Conservation (phyloP, 306 rosid species). For the Malus sieversii region DNA sequence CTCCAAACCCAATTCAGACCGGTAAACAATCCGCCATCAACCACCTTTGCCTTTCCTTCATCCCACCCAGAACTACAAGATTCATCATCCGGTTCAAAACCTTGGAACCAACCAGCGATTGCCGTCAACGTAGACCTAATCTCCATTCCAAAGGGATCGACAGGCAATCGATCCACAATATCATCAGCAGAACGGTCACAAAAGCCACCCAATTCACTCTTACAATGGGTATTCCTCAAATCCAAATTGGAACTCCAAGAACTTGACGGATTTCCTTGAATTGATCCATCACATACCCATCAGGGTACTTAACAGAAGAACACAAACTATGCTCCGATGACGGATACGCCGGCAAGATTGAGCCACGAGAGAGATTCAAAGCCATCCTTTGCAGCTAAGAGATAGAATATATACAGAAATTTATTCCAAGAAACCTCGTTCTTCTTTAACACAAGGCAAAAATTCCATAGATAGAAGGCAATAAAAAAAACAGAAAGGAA, state of each 20-base stretch:
- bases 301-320: too few species aligned
- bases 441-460: too few species aligned
- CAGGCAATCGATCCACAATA: slow-evolving; percentile 45
- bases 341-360: too few species aligned
- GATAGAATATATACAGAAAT: too few species aligned
- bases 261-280: slow-evolving; percentile 18
- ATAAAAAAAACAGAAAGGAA: too few species aligned
- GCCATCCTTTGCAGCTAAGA: too few species aligned
- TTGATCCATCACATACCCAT: too few species aligned
- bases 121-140: slow-evolving; percentile 35
- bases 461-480: background rate
- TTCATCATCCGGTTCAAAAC: slow-evolving; percentile 27
- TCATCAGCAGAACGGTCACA: slow-evolving; percentile 32
- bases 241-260: slow-evolving; percentile 16
- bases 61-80: slow-evolving; percentile 25
- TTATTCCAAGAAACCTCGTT: too few species aligned
- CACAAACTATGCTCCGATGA: too few species aligned
- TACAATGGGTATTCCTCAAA: slow-evolving; percentile 2
- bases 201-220: slow-evolving; percentile 17
- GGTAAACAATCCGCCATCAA: slow-evolving; percentile 27
- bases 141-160: slow-evolving; percentile 64
- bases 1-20: slow-evolving; percentile 42
- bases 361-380: too few species aligned
- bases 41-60: slow-evolving; percentile 18
- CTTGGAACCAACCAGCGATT: slow-evolving; percentile 41